Evolutionary conservation across 2,329 filamentous ascomycete genomes (phyloP).

Genomic region (Verticillium zaregamsianum): DNA sequence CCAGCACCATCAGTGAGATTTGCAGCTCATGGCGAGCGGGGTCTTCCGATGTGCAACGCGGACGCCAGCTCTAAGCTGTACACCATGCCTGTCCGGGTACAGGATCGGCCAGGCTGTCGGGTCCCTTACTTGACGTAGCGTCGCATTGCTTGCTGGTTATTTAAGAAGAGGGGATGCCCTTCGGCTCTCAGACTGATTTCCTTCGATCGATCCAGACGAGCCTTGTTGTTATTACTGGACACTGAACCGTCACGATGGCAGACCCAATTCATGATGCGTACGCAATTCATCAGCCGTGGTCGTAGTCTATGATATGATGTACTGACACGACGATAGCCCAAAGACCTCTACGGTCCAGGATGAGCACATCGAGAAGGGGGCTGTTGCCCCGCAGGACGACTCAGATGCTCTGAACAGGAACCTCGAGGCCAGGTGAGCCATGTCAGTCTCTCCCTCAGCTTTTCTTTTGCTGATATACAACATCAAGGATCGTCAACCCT

Average conservation of each 20-base stretch:
- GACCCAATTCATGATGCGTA: not conserved
- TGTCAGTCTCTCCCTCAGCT: not conserved
- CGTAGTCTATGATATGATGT: not conserved
- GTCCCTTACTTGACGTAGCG: not conserved
- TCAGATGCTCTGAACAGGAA: conserved; percentile 29
- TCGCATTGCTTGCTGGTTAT: not conserved
- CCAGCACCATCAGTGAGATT: not conserved
- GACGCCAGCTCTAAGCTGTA: not conserved
- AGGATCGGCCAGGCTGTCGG: not conserved
- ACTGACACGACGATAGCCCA: not conserved
- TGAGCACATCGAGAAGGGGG: conserved; percentile 17
- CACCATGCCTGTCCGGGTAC: not conserved
- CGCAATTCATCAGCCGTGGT: not conserved
- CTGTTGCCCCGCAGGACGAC: conserved; percentile 23
- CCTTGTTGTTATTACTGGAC: not conserved
- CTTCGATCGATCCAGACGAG: not conserved
- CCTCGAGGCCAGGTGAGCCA: conserved; percentile 38
- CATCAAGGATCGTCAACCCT: conserved; percentile 39
- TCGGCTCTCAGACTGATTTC: too few relatives aligned
- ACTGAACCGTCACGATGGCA: not conserved
- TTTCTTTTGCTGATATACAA: not conserved
- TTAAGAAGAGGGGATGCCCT: not conserved
- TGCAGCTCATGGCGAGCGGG: not conserved
- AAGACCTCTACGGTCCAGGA: not conserved
- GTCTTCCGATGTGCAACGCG: not conserved